Base-by-base conservation (phyloP, 257 asterid species). In the Anisodus acutangulus region DNA sequence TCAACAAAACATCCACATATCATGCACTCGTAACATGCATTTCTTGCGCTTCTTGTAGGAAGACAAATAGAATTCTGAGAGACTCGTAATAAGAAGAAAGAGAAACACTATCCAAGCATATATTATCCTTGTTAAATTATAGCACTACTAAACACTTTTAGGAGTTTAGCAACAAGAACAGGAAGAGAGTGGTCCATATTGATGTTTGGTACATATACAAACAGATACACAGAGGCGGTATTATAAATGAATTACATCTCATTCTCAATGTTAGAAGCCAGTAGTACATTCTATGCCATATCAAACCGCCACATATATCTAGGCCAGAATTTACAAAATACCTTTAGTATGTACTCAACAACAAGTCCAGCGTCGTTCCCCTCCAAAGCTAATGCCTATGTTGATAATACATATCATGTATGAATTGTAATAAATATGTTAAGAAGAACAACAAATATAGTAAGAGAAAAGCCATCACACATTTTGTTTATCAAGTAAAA, bases 321-420 rank as follows among this genome's bases (percentile, higher is more conserved):
- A 69, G 68, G 84, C 67, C 79, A 81, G 87, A 64, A 83, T 86
- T 85, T 59, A 78, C 85, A 87, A 86, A 84, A 82, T 92, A 96
- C 99, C 99, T 96, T 94, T 87, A 94, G 87, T 80, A 94, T 91
- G 90, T 91, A 94, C 91, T 93, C 98, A 84, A 94, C 98, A 81
- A 90, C 88, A 87, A 95, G 94, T 67, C 96, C 93, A 9, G 92
- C 88, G 86, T 95, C 98, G 87, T 89, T 92, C 80, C 97, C 97
- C 87, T 90, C 98, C 93, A 96, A 87, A 83, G 99, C 94, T 87
- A 96, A 68, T 60, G 98, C 98, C 99, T 96, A 87, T 78, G 78
- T 49, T 85, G 78, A 62, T 80, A 84, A 82, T 78, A 85, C 8
- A 41, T 41, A 54, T 74, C 86, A 83, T 69, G 62, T 43, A 59